Conservation (phyloP, 805 yeast genomes). For the Teunomyces gatunensis region DNA sequence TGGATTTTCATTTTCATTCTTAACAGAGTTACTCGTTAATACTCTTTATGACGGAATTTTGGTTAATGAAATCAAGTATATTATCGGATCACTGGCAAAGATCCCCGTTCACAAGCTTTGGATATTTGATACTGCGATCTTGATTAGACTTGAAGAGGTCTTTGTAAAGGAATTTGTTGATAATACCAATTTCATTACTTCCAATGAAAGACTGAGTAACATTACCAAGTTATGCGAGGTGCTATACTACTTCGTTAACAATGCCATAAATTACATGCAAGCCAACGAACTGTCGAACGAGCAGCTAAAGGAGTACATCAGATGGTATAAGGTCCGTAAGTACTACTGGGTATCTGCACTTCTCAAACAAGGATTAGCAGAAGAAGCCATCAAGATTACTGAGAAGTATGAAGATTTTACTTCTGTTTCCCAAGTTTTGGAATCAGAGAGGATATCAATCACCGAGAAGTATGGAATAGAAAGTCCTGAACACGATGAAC, state of each 20-base stretch:
- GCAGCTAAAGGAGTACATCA: slow-evolving; percentile 25
- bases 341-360: slow-evolving; percentile 59
- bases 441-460: slow-evolving; percentile 25
- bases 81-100: slow-evolving; percentile 23
- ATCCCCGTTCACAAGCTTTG: slow-evolving; percentile 38
- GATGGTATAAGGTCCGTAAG: slow-evolving; percentile 33
- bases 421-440: slow-evolving; percentile 54
- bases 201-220: slow-evolving; percentile 13
- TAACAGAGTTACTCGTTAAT: slow-evolving; percentile 22
- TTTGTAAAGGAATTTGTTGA: slow-evolving; percentile 24
- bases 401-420: slow-evolving; percentile 65
- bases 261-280: slow-evolving; percentile 36
- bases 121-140: slow-evolving; percentile 44
- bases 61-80: slow-evolving; percentile 39
- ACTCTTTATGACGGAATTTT: slow-evolving; percentile 32
- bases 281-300: slow-evolving; percentile 17
- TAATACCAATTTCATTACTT: slow-evolving; percentile 12
- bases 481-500: slow-evolving; percentile 14
- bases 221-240: slow-evolving; percentile 27
- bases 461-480: slow-evolving; percentile 17
- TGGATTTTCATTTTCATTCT: slow-evolving; percentile 13
- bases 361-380: slow-evolving; percentile 46
- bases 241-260: slow-evolving; percentile 34
- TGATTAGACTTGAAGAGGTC: slow-evolving; percentile 40
- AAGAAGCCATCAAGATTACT: slow-evolving; percentile 58